Base-by-base conservation (phyloP, 495 filamentous ascomycete genomes). In the Podospora fimiseda region DNA sequence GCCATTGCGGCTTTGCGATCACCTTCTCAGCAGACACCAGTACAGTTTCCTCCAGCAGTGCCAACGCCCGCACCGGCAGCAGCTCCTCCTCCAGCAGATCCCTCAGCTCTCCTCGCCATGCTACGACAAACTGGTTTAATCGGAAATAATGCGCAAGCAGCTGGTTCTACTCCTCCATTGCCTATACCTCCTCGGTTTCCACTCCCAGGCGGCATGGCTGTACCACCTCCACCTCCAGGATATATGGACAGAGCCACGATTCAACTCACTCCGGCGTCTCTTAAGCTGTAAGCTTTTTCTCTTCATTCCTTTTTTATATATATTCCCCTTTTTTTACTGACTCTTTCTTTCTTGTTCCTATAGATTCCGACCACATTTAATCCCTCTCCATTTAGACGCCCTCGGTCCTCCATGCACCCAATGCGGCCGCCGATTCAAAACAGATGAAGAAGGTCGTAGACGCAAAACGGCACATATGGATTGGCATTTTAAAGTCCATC, bases 401-500 rank as follows among this genome's bases (percentile, higher is more conserved):
- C 77, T 85, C 36, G 87, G 92, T 4, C 87, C 90, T 52, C 83
- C 88, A 55, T 98, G 93, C 66, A 85, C 81, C 20, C 91, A 91
- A 36, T 98, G 93, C 72, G 93, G 91, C 45, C 83, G 89, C 30
- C 85, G 93, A 3, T 98, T 97, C 64, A 74, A 75, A 27, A 75
- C 80, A 18, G 86, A 84, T 20, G 85, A 87, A 41, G 80, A 89
- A 57, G 92, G 90, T 22, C 86, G 82, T 55, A 80, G 81, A 61
- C 84, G 84, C 70, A 97, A 97, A 70, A 85, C 86, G n/a, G 81
- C 87, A 1, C 93, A 98, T 70, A 78, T 96, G 67, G 93, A 98
- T 66, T 97, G 92, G 93, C 93, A 98, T 67, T 98, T 98, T 73
- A 80, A 84, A 23, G 92, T 92, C 2, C 92, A 96, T 64, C 87